Evolutionary conservation across 768 basidiomycete genomes (phyloP).

Genomic region (Rhodosporidiobolus odoratus): DNA sequence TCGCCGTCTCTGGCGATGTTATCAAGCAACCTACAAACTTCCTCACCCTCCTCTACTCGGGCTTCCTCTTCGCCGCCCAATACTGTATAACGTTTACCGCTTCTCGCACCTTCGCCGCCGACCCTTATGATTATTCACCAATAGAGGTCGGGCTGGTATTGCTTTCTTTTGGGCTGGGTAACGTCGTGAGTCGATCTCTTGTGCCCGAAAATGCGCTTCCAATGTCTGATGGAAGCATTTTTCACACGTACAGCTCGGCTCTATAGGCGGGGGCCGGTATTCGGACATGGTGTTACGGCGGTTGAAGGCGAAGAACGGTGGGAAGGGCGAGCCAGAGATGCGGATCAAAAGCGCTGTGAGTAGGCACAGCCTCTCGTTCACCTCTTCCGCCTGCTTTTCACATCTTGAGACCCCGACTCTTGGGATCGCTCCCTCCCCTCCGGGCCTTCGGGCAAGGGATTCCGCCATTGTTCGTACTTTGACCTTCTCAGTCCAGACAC

Average conservation of each 20-base stretch:
- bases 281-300: conserved; percentile 54
- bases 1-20: conserved; percentile 18
- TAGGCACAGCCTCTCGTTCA: too few relatives aligned
- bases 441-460: too few relatives aligned
- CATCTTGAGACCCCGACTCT: neutral
- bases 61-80: conserved; percentile 64
- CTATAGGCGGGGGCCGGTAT: conserved; percentile 58
- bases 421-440: too few relatives aligned
- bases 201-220: neutral
- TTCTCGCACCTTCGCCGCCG: conserved; percentile 60
- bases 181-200: conserved; percentile 24
- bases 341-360: conserved; percentile 18
- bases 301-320: conserved; percentile 52
- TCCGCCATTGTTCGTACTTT: neutral
- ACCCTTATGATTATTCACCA: conserved; percentile 61
- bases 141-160: conserved; percentile 70
- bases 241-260: conserved; percentile 51
- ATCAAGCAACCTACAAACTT: conserved; percentile 25
- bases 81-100: conserved; percentile 71
- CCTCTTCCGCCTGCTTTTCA: neutral
- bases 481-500: conserved; percentile 6
- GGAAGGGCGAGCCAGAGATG: conserved; percentile 58
- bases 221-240: neutral
- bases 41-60: conserved; percentile 47
- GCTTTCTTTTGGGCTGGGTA: conserved; percentile 66